phyloP scores from a whole-genome alignment of 805 yeast genomes.

The Komagataella pastoris region DNA sequence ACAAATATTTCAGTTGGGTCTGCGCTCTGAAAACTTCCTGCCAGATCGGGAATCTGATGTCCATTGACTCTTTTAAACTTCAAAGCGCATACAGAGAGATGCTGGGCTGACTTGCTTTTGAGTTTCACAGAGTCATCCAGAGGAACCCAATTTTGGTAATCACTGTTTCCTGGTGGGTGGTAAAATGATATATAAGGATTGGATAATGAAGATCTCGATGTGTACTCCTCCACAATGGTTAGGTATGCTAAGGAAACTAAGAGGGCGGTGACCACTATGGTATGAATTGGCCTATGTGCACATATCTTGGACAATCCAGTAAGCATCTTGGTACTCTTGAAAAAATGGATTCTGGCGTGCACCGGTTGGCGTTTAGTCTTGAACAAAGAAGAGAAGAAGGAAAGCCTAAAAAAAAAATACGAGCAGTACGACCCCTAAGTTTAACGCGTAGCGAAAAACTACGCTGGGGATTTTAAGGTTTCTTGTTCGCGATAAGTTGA shows the following conservation, averaged over 20 bases:
- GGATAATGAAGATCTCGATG: slow-evolving; percentile 9
- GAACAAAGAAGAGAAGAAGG: background rate
- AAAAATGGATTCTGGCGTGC: background rate
- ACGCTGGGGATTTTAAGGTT: background rate
- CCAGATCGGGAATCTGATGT: slow-evolving; percentile 26
- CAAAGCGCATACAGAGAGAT: slow-evolving; percentile 38
- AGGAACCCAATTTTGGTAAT: slow-evolving; percentile 31
- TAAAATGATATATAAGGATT: slow-evolving; percentile 16
- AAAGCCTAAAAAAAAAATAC: background rate
- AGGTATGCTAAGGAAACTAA: slow-evolving; percentile 74
- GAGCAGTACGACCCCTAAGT: background rate
- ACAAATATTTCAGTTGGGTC: slow-evolving; percentile 27
- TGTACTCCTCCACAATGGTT: slow-evolving; percentile 56
- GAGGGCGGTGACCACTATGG: slow-evolving; percentile 57
- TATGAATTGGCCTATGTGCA: slow-evolving; percentile 79
- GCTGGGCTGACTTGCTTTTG: slow-evolving; percentile 28
- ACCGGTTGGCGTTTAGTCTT: background rate
- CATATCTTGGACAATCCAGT: slow-evolving; percentile 28
- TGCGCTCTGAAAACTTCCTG: slow-evolving; percentile 23
- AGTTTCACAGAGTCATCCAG: slow-evolving; percentile 24
- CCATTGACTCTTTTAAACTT: slow-evolving; percentile 35
- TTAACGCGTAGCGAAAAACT: background rate
- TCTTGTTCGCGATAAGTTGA: background rate
- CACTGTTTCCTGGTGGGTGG: slow-evolving; percentile 19
- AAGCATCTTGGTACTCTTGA: background rate